phyloP scores from a whole-genome alignment of 1,139 yeast genomes.

The Diutina neorugosa region DNA sequence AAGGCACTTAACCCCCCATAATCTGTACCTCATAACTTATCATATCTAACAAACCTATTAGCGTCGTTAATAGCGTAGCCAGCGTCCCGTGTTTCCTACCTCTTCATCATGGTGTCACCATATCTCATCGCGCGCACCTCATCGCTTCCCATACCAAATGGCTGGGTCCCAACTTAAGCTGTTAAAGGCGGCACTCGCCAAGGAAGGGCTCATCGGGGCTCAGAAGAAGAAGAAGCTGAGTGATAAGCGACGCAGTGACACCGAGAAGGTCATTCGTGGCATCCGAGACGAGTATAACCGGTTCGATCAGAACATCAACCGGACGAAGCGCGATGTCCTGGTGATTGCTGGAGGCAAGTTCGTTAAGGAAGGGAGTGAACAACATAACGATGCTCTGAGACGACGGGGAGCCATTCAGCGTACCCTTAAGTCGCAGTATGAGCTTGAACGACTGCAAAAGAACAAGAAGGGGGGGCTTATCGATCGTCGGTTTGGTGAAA shows the following conservation, averaged over 20 bases:
- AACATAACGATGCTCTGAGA: slow-evolving; percentile 24
- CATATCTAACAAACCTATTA: too few relatives aligned
- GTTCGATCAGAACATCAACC: slow-evolving; percentile 66
- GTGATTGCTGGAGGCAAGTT: slow-evolving; percentile 40
- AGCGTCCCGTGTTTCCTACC: too few relatives aligned
- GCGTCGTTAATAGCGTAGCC: too few relatives aligned
- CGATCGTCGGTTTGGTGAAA: slow-evolving; percentile 91
- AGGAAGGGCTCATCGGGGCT: slow-evolving; percentile 64
- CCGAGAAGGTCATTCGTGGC: slow-evolving; percentile 31
- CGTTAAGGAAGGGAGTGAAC: slow-evolving; percentile 45
- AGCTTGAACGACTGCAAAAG: slow-evolving; percentile 43
- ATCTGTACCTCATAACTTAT: too few relatives aligned
- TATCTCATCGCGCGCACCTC: slow-evolving; percentile 2
- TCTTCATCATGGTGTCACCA: too few relatives aligned
- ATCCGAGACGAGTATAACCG: slow-evolving; percentile 82
- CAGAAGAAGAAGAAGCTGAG: slow-evolving; percentile 55
- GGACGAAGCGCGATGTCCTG: slow-evolving; percentile 56
- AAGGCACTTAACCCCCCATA: too few relatives aligned
- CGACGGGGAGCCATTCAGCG: slow-evolving; percentile 73
- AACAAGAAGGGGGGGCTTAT: slow-evolving; percentile 62
- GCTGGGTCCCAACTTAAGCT: slow-evolving; percentile 86
- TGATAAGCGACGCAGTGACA: slow-evolving; percentile 38
- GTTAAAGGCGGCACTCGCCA: slow-evolving; percentile 64
- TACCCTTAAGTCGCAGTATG: slow-evolving; percentile 56
- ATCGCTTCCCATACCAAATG: slow-evolving; percentile 28